Conservation (phyloP, 495 filamentous ascomycete genomes). For the Astrothelium subdiscretum region DNA sequence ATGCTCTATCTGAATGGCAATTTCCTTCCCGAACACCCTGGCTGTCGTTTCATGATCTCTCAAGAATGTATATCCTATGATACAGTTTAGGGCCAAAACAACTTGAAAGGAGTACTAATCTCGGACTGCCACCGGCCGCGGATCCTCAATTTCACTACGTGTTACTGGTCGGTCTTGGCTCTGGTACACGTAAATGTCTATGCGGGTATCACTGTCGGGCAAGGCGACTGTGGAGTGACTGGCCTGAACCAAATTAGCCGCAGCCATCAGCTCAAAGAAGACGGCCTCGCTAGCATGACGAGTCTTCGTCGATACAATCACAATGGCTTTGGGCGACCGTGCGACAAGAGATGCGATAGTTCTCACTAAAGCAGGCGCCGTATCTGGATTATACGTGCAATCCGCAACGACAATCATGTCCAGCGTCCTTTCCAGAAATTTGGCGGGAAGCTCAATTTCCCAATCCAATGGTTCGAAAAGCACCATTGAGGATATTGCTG, state of each 20-base stretch:
- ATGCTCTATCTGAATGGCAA: too few species aligned
- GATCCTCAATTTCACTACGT: neutral
- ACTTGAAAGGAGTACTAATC: neutral
- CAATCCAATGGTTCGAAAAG: conserved; percentile 65
- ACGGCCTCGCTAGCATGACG: conserved; percentile 71
- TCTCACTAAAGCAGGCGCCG: conserved; percentile 59
- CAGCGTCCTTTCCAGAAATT: conserved; percentile 34
- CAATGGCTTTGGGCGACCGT: conserved; percentile 38
- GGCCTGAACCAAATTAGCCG: conserved; percentile 37
- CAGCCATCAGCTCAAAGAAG: conserved; percentile 67
- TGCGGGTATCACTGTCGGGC: neutral
- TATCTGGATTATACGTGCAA: conserved; percentile 90
- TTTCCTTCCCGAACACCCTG: too few species aligned
- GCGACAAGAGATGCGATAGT: conserved; percentile 48
- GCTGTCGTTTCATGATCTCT: too few species aligned
- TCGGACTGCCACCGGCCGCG: neutral
- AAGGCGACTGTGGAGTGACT: conserved; percentile 2
- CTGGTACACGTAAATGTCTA: neutral
- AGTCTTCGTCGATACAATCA: conserved; percentile 72
- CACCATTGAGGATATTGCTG: conserved; percentile 30
- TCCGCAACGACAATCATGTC: conserved; percentile 77
- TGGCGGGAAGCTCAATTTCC: conserved; percentile 38
- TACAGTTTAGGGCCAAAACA: neutral
- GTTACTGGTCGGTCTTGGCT: neutral
- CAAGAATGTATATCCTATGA: neutral